phyloP scores from a whole-genome alignment of 2,329 filamentous ascomycete genomes.

The Beauveria sp. region DNA sequence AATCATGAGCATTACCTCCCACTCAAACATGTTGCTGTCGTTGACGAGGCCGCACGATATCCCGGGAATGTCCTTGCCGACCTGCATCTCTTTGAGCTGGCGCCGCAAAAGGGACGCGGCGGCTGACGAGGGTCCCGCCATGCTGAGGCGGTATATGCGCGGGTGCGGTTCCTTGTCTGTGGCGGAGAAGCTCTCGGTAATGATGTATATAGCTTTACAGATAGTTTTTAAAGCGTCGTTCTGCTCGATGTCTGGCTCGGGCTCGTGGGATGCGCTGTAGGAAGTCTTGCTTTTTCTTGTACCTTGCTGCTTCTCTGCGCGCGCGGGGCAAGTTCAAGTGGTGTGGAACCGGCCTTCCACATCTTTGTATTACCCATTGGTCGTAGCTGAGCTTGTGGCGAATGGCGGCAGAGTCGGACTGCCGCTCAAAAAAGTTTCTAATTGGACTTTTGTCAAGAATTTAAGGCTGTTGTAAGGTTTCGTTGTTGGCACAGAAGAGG shows the following conservation, averaged over 20 bases:
- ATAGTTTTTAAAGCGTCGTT: background rate
- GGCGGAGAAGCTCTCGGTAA: background rate
- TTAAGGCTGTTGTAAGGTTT: background rate
- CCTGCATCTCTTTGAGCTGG: conserved; percentile 92
- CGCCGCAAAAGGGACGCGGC: conserved; percentile 68
- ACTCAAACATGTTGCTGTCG: conserved; percentile 86
- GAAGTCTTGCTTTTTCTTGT: conserved; percentile 1
- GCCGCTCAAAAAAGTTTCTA: background rate
- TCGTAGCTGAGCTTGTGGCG: background rate
- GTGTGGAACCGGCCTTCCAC: background rate
- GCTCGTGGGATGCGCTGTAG: background rate
- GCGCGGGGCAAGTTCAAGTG: conserved; percentile 1
- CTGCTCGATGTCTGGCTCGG: background rate
- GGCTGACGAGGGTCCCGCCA: conserved; percentile 41
- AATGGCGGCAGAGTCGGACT: background rate
- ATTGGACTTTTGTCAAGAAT: background rate
- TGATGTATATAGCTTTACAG: background rate
- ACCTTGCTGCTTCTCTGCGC: background rate
- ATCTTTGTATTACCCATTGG: background rate
- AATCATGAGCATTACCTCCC: conserved; percentile 99
- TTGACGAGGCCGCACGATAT: conserved; percentile 87
- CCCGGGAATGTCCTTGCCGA: conserved; percentile 81
- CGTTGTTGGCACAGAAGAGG: background rate
- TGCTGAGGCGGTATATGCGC: conserved; percentile 12
- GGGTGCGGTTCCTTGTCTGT: background rate